phyloP scores from a whole-genome alignment of 2,329 filamentous ascomycete genomes.

The Magnaporthiopsis rhizophila region DNA sequence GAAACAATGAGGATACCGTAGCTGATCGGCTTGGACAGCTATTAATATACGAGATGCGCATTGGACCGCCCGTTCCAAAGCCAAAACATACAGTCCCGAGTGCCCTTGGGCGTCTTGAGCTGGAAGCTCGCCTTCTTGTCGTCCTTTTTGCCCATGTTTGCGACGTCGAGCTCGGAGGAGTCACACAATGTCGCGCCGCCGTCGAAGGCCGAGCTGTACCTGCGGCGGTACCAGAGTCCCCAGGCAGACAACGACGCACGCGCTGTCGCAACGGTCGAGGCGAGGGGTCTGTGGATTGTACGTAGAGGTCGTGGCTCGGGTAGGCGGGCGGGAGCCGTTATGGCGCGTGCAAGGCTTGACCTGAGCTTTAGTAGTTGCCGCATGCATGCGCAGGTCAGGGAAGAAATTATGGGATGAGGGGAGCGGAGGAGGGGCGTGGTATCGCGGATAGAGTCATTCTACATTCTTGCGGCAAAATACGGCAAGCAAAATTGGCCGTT shows the following conservation, averaged over 20 bases:
- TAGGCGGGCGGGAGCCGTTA: neutral
- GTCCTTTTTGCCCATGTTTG: constrained; percentile 12
- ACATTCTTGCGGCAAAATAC: constrained; percentile 3
- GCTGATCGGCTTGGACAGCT: neutral
- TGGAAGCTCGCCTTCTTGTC: constrained; percentile 24
- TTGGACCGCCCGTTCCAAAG: neutral
- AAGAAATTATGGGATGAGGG: constrained; percentile 1
- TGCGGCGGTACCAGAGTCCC: neutral
- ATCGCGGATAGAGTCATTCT: constrained; percentile 1
- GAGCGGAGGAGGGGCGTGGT: constrained; percentile 1
- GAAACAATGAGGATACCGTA: neutral
- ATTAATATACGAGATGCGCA: neutral
- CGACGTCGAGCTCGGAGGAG: constrained; percentile 4
- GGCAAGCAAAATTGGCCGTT: neutral
- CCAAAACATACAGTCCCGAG: constrained; percentile 47
- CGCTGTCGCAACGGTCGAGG: neutral
- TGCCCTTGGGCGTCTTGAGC: constrained; percentile 73
- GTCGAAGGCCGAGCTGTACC: neutral
- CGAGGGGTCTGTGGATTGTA: neutral
- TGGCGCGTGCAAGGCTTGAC: constrained; percentile 7
- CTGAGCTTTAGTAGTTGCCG: constrained; percentile 4
- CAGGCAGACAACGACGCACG: neutral
- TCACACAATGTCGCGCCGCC: neutral
- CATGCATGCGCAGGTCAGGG: constrained; percentile 1
- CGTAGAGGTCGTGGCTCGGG: neutral